These are phyloP conservation scores for Saccharomycopsis microspora DNA, from an alignment of 805 yeast species.

Conservation along the genomic window DNA sequence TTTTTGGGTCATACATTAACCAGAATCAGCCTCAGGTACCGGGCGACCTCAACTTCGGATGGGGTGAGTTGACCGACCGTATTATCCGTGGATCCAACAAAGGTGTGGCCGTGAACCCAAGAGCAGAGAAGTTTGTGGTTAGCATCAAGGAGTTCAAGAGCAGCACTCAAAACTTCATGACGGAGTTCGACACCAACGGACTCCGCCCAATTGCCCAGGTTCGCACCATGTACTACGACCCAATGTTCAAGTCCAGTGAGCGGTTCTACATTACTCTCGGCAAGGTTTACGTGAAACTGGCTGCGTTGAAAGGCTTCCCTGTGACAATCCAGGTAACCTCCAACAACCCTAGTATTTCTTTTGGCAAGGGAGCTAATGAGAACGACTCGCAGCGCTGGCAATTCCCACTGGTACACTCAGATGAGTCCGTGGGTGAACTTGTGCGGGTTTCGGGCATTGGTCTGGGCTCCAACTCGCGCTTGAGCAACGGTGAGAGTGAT, in stretches of 20 bases:
- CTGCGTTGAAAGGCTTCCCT: conserved; percentile 21
- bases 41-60: conserved; percentile 51
- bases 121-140: conserved; percentile 61
- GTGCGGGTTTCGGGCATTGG: conserved; percentile 53
- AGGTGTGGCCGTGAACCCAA: conserved; percentile 73
- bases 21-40: conserved; percentile 25
- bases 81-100: conserved; percentile 63
- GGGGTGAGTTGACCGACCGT: conserved; percentile 81
- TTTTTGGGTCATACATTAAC: conserved; percentile 59
- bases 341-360: conserved; percentile 38
- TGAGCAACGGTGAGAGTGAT: conserved; percentile 36
- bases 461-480: conserved; percentile 21
- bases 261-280: conserved; percentile 49
- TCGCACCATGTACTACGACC: conserved; percentile 53
- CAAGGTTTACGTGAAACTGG: conserved; percentile 26
- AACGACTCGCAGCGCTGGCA: conserved; percentile 43
- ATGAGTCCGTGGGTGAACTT: conserved; percentile 63
- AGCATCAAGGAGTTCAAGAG: conserved; percentile 64
- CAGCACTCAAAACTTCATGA: conserved; percentile 24
- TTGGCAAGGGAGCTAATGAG: conserved; percentile 63
- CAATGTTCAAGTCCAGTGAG: conserved; percentile 47
- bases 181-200: conserved; percentile 25
- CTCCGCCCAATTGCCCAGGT: conserved; percentile 52
- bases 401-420: conserved; percentile 60
- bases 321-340: conserved; percentile 45